Conservation (phyloP, 192 early-diverging fungal species). For the Mortierella claussenii region DNA sequence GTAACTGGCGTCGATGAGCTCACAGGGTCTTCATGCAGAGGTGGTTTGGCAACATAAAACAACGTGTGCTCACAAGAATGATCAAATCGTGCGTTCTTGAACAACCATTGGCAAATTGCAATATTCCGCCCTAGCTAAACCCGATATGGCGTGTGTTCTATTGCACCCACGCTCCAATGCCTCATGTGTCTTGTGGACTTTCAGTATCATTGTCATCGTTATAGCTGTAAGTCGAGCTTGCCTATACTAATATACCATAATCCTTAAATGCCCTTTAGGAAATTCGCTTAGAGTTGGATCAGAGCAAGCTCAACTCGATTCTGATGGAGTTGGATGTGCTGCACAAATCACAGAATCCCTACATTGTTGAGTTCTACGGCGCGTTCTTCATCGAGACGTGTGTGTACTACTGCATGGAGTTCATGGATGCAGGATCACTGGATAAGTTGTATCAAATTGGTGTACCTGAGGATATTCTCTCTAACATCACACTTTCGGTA, state of each 20-base stretch:
- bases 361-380: conserved; percentile 98
- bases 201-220: too few species aligned
- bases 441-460: conserved; percentile 85
- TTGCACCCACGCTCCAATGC: too few species aligned
- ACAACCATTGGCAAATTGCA: not conserved
- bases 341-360: conserved; percentile 85
- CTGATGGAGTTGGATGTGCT: conserved; percentile 96
- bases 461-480: conserved; percentile 84
- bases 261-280: conserved; percentile 61
- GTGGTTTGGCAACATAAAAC: not conserved
- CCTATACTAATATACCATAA: conserved; percentile 2
- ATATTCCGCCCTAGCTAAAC: not conserved
- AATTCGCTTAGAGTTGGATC: conserved; percentile 92
- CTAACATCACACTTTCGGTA: conserved; percentile 78
- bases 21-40: conserved; percentile 6
- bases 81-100: conserved; percentile 7
- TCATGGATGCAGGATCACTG: conserved; percentile 96
- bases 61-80: conserved; percentile 23
- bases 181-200: too few species aligned
- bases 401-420: conserved; percentile 99
- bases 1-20: conserved; percentile 8
- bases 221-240: not conserved
- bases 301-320: conserved; percentile 90
- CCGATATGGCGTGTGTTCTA: conserved; percentile 9
- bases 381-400: conserved; percentile 96